Conservation (phyloP, 345 rosid genomes). For the Salix suchowensis region DNA sequence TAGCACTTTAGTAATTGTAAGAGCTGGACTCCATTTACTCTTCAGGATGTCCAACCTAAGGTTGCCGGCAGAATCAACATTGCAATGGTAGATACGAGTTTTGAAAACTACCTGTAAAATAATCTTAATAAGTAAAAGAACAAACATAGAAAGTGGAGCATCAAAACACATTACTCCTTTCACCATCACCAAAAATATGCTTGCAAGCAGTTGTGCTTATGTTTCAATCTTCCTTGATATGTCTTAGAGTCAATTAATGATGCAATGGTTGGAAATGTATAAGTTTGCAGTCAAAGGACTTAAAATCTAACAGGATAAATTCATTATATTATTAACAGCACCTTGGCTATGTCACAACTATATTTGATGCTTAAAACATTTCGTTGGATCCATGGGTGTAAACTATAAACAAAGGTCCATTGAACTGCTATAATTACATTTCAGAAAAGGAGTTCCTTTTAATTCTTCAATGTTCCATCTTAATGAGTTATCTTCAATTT, state of each 20-base stretch:
- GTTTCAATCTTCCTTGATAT: neutral
- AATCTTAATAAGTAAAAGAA: slow-evolving; percentile 15
- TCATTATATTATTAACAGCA: neutral
- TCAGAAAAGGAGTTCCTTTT: too few species aligned
- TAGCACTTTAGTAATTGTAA: slow-evolving; percentile 71
- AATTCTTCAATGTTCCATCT: too few species aligned
- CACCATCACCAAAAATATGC: neutral
- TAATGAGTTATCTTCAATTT: too few species aligned
- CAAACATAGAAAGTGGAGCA: neutral
- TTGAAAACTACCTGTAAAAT: slow-evolving; percentile 65
- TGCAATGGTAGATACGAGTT: slow-evolving; percentile 90
- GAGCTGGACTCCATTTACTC: slow-evolving; percentile 92
- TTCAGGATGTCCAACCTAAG: slow-evolving; percentile 68
- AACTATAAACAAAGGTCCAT: neutral
- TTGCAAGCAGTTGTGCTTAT: neutral
- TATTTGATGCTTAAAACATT: neutral
- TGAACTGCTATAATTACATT: too few species aligned
- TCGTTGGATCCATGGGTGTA: neutral
- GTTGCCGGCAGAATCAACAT: slow-evolving; percentile 70
- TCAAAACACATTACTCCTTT: neutral
- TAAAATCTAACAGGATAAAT: neutral
- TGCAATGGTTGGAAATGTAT: neutral
- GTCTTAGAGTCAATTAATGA: neutral
- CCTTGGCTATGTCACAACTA: neutral
- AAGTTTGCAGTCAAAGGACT: neutral